Evolutionary conservation across 495 filamentous ascomycete genomes (phyloP), one percentile per base, ranked within the genome.

Genomic region (Aspergillus ostianus): DNA sequence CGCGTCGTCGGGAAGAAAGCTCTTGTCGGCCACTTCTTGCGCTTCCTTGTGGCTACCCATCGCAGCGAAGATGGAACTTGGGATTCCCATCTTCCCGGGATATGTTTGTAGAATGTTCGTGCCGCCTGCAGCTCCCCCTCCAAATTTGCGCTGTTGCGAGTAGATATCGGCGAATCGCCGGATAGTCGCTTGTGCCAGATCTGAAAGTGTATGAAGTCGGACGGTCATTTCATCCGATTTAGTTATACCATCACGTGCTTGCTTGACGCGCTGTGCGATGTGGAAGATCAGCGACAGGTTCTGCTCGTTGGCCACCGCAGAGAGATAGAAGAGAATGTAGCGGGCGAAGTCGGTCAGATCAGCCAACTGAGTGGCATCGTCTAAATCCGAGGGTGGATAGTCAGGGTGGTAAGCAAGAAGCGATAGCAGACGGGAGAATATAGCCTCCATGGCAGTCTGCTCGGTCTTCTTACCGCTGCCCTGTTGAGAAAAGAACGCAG

Each of bases 331-430:
- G 23, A 97, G 74, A 53, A 98, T 84, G 69, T 97, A 99, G 65
- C 82, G 84, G 6, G 89, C 84, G 66, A 93, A 90, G 67, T 96
- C 91, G 19, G 84, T 75, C 49, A 97, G 73, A 53, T 93, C 90
- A 6, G 83, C 85, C 6, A 85, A 70, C 45, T 85, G 80, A 0
- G 80, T 78, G 23, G 82, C 79, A 27, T 75, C 71, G n/a, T 79
- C 78, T 21, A 77, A 19, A 23, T 74, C 68, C 17, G 73, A 66
- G 9, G 75, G 68, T 21, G 78, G 78, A 70, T 93, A 99, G 70
- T 99, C 95, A 1, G 93, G 94, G 72, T 99, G 94, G 69, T 98
- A 94, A 15, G 93, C 92, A 18, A 98, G 84, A 23, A 97, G 77
- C 45, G 90, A 94, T 46, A 98, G 73, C 15, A 98, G 80, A 20